phyloP scores from a whole-genome alignment of 116 monocot species.

The Trichopus zeylanicus region DNA sequence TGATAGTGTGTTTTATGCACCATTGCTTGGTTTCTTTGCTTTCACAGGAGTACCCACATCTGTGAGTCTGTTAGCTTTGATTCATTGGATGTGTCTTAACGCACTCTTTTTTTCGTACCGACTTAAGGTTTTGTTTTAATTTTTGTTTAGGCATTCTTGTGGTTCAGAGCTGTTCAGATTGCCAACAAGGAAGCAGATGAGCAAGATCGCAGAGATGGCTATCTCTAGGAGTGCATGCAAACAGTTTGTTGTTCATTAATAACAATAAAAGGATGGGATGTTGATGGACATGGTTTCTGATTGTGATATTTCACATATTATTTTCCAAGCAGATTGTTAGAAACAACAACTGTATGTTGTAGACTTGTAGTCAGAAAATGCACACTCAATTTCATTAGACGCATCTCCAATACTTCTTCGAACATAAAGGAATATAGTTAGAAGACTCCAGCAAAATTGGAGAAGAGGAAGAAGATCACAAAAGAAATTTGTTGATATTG shows the following conservation, averaged over 20 bases:
- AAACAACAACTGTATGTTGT: too few relatives aligned
- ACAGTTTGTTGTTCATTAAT: neutral
- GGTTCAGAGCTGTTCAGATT: constrained; percentile 90
- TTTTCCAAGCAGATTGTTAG: too few relatives aligned
- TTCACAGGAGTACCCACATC: constrained; percentile 85
- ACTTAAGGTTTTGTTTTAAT: neutral
- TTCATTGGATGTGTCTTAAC: neutral
- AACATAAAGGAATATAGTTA: too few relatives aligned
- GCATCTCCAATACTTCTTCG: too few relatives aligned
- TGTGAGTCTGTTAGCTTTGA: constrained; percentile 28
- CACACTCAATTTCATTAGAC: too few relatives aligned
- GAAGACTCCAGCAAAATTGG: too few relatives aligned
- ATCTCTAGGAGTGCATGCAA: neutral
- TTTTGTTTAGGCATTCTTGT: constrained; percentile 27
- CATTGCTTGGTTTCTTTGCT: constrained; percentile 82
- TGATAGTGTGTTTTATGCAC: constrained; percentile 76
- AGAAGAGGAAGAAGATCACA: too few relatives aligned
- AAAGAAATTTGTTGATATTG: too few relatives aligned
- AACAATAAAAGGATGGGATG: too few relatives aligned
- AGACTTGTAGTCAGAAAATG: too few relatives aligned
- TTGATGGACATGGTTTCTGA: neutral
- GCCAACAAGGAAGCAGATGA: constrained; percentile 93
- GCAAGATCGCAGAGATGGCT: constrained; percentile 83
- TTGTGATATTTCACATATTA: neutral
- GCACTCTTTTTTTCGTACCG: neutral